These are phyloP conservation scores for Colletotrichum neosansevieriae DNA, from an alignment of 2,329 filamentous ascomycete genomes.

Conservation along the genomic window DNA sequence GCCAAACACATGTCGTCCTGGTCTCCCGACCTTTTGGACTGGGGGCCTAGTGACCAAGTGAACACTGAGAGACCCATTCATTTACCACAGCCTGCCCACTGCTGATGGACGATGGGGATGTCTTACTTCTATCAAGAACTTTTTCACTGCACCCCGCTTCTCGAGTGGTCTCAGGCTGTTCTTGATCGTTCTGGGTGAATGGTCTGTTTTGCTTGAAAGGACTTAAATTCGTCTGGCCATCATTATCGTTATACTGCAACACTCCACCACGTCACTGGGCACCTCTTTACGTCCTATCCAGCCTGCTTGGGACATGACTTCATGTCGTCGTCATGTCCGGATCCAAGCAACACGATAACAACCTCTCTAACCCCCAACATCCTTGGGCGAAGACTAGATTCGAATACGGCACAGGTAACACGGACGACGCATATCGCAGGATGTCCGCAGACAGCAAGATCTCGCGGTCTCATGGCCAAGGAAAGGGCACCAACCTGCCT, in stretches of 20 bases:
- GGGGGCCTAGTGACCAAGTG: conserved; percentile 7
- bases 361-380: conserved; percentile 43
- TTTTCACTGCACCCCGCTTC: conserved; percentile 22
- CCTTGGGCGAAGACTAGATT: conserved; percentile 42
- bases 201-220: neutral
- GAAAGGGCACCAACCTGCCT: conserved; percentile 44
- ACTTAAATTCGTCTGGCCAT: neutral
- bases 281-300: neutral
- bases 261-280: neutral
- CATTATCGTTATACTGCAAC: neutral
- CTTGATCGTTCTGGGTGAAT: neutral
- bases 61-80: conserved; percentile 11
- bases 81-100: conserved; percentile 31
- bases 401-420: conserved; percentile 43
- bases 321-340: conserved; percentile 41
- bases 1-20: conserved; percentile 8
- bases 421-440: conserved; percentile 44
- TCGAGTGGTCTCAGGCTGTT: neutral
- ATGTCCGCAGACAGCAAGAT: conserved; percentile 44
- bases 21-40: neutral
- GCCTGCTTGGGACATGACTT: conserved; percentile 22
- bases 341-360: conserved; percentile 29
- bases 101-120: conserved; percentile 5
- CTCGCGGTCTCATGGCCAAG: conserved; percentile 41
- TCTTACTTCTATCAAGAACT: neutral